phyloP scores from a whole-genome alignment of 148 eudicot genomes.

The Heliosperma pusillum region DNA sequence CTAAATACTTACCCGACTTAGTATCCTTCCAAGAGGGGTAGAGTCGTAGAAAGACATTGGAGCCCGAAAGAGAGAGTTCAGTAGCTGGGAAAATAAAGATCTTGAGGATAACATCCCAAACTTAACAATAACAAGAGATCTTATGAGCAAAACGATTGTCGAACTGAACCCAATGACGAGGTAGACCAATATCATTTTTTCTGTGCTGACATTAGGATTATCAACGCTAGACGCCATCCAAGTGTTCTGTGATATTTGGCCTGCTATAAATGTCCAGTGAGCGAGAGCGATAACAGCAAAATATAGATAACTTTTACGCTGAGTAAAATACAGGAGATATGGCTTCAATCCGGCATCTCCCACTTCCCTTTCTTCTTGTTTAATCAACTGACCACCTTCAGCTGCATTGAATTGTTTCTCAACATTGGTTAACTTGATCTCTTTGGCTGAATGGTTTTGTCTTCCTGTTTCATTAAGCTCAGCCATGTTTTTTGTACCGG shows the following conservation, averaged over 20 bases:
- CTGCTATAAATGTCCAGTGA: constrained; percentile 42
- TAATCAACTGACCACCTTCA: constrained; percentile 61
- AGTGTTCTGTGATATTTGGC: constrained; percentile 70
- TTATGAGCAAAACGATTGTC: constrained; percentile 40
- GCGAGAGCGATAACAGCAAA: constrained; percentile 45
- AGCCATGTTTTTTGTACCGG: constrained; percentile 53
- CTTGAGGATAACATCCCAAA: constrained; percentile 74
- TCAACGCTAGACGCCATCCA: constrained; percentile 96
- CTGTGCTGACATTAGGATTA: constrained; percentile 48
- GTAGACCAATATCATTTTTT: constrained; percentile 65
- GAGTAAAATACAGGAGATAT: constrained; percentile 61
- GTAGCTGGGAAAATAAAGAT: constrained; percentile 61
- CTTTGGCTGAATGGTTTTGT: constrained; percentile 32
- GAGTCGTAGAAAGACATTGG: constrained; percentile 95
- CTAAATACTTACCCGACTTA: constrained; percentile 56
- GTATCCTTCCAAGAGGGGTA: constrained; percentile 88
- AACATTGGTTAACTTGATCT: constrained; percentile 32
- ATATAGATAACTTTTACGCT: constrained; percentile 56
- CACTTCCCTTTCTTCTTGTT: constrained; percentile 74
- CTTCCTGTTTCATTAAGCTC: constrained; percentile 34
- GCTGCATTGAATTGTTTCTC: constrained; percentile 34
- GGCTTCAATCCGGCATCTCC: constrained; percentile 84
- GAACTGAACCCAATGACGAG: constrained; percentile 55
- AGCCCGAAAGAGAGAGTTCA: constrained; percentile 72
- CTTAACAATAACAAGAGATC: constrained; percentile 53